phyloP scores from a whole-genome alignment of 371 early-diverging fungal species.

The Mucor mucedo region DNA sequence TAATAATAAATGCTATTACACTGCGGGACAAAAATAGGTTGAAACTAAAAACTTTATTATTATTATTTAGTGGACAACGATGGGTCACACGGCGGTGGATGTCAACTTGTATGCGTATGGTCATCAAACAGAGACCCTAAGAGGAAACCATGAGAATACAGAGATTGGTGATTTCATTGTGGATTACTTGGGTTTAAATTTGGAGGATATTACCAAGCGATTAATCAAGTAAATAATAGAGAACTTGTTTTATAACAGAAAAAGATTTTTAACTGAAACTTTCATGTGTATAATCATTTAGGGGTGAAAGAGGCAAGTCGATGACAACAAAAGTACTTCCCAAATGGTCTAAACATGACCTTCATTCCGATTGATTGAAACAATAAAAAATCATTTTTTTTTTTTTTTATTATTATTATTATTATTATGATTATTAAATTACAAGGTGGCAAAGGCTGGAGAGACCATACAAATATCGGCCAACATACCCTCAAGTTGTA shows the following conservation, averaged over 20 bases:
- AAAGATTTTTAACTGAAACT: background rate
- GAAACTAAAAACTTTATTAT: background rate
- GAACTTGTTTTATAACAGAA: background rate
- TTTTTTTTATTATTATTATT: no score
- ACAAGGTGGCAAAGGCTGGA: conserved; percentile 5
- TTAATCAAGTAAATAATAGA: background rate
- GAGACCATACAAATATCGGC: conserved; percentile 1
- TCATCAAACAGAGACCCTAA: conserved; percentile 40
- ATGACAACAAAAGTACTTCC: no score
- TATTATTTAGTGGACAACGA: conserved; percentile 79
- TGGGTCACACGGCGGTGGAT: conserved; percentile 93
- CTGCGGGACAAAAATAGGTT: no score
- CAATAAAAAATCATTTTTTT: no score
- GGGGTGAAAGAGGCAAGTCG: no score
- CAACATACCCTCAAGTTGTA: conserved; percentile 1
- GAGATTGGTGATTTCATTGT: conserved; percentile 82
- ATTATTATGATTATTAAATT: background rate
- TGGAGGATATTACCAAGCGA: conserved; percentile 63
- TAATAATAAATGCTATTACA: no score
- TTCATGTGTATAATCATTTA: background rate
- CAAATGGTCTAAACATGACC: no score
- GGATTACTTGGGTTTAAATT: conserved; percentile 64
- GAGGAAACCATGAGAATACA: conserved; percentile 84
- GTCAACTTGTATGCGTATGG: conserved; percentile 90
- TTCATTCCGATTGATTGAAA: no score